phyloP scores from a whole-genome alignment of 176 grass and related monocot species.

The Carex kokanica region DNA sequence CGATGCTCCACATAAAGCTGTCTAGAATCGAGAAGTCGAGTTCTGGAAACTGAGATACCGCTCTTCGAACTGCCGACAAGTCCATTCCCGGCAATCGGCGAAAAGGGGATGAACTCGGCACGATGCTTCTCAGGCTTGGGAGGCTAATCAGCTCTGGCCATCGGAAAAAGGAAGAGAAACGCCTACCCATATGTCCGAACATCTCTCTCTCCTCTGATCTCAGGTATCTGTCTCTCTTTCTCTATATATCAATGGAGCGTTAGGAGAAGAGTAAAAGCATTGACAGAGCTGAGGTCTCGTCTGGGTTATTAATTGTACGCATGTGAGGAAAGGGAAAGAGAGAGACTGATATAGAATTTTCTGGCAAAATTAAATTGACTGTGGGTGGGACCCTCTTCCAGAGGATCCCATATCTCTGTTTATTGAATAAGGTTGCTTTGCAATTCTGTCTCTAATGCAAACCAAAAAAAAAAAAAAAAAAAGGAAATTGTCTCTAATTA shows the following conservation, averaged over 20 bases:
- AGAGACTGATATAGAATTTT: slow-evolving; percentile 23
- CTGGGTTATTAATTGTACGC: neutral
- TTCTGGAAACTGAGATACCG: slow-evolving; percentile 41
- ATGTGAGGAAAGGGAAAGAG: neutral
- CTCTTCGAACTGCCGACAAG: slow-evolving; percentile 13
- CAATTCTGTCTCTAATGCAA: neutral
- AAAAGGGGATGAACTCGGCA: slow-evolving; percentile 29
- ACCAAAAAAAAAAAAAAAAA: too few relatives aligned
- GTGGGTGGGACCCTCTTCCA: neutral
- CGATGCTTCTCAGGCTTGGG: slow-evolving; percentile 37
- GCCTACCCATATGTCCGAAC: slow-evolving; percentile 32
- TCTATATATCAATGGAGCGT: neutral
- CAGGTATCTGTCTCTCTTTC: neutral
- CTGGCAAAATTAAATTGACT: neutral
- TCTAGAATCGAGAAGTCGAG: slow-evolving; percentile 45
- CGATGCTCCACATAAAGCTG: slow-evolving; percentile 56
- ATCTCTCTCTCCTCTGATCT: neutral
- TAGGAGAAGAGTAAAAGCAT: neutral
- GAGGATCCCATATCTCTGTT: neutral
- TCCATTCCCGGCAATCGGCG: slow-evolving; percentile 10
- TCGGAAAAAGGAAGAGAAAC: slow-evolving; percentile 54
- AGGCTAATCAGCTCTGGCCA: slow-evolving; percentile 49
- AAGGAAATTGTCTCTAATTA: neutral
- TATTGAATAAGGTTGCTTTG: neutral
- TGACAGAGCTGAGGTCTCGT: neutral